A percentile compares a stretch with the other conserved stretches of the same genome.
These are phyloP conservation scores for Cladosporium sphaerospermum DNA, from an alignment of 2,329 filamentous ascomycete genomes.

Conservation along the genomic window DNA sequence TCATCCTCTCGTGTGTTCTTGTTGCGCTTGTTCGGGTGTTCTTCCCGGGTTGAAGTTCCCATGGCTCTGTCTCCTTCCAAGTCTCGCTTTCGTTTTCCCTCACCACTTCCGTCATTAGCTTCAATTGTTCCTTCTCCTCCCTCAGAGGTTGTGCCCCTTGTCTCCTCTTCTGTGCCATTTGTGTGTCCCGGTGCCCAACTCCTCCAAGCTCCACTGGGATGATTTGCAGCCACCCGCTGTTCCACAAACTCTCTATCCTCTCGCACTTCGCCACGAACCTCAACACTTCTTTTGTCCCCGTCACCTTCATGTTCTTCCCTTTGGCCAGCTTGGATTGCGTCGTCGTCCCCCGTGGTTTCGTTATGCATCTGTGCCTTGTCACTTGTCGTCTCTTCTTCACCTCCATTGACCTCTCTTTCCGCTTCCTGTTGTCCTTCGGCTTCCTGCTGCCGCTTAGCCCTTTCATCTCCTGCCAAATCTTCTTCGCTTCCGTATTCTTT, in stretches of 20 bases:
- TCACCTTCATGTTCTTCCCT: no score
- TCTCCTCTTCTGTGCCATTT: no score
- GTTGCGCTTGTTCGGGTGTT: not conserved
- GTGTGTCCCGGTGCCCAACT: no score
- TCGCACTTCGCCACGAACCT: no score
- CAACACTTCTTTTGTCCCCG: no score
- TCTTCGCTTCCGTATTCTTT: not conserved
- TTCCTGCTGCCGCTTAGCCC: not conserved
- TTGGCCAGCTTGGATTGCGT: not conserved
- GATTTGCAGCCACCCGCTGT: no score
- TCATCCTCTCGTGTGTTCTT: not conserved
- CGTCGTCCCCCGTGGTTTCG: not conserved
- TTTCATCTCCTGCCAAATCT: not conserved
- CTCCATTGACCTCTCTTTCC: not conserved
- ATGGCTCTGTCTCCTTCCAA: no score
- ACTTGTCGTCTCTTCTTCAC: not conserved
- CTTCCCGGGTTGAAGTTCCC: not conserved
- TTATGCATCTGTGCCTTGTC: not conserved
- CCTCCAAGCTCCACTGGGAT: no score
- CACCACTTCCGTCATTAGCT: not conserved
- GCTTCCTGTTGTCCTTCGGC: not conserved
- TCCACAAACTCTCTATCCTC: no score
- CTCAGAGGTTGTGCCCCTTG: not conserved
- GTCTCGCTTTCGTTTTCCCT: not conserved
- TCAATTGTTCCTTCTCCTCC: not conserved